Percentiles rank a stretch among this genome's conserved stretches.
Conservation (phyloP, 78 protist genomes). For the Pelomyxa schiedti region DNA sequence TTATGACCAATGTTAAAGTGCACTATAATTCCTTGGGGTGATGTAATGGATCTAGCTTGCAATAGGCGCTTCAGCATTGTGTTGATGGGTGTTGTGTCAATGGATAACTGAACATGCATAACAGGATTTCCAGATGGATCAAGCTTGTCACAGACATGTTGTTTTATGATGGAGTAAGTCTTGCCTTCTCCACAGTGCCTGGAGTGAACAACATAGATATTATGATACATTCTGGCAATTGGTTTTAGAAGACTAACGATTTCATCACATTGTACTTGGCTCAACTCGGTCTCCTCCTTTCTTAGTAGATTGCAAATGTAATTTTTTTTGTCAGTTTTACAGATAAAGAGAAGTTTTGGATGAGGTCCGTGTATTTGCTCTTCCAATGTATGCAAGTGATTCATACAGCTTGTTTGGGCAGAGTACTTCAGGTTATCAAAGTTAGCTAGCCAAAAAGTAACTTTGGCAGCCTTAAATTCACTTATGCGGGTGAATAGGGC, state of each 20-base stretch:
- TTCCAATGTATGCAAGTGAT: not conserved
- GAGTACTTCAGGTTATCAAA: conserved; percentile 4
- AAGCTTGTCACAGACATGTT: not conserved
- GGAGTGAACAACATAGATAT: conserved; percentile 11
- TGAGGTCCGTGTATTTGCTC: not conserved
- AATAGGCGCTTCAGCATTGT: conserved; percentile 2
- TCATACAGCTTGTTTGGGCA: conserved; percentile 5
- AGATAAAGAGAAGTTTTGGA: conserved; percentile 13
- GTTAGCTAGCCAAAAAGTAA: conserved; percentile 3
- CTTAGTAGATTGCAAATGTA: conserved; percentile 8
- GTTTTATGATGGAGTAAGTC: not conserved
- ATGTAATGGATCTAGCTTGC: conserved; percentile 8
- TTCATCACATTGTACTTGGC: not conserved
- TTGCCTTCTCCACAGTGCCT: conserved; percentile 2
- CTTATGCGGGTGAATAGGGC: not conserved
- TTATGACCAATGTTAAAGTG: conserved; percentile 12
- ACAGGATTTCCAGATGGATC: conserved; percentile 2
- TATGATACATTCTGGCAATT: not conserved
- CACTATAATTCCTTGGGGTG: conserved; percentile 5
- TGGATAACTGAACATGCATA: conserved; percentile 5
- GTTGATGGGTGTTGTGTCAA: conserved; percentile 11
- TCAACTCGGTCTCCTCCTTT: conserved; percentile 2
- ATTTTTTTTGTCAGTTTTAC: not conserved
- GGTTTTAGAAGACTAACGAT: not conserved
- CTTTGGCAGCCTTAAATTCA: not conserved